Percentiles rank a stretch among this genome's conserved stretches.
Conservation (phyloP, 2,329 filamentous ascomycete genomes). For the Emmonsia crescens region DNA sequence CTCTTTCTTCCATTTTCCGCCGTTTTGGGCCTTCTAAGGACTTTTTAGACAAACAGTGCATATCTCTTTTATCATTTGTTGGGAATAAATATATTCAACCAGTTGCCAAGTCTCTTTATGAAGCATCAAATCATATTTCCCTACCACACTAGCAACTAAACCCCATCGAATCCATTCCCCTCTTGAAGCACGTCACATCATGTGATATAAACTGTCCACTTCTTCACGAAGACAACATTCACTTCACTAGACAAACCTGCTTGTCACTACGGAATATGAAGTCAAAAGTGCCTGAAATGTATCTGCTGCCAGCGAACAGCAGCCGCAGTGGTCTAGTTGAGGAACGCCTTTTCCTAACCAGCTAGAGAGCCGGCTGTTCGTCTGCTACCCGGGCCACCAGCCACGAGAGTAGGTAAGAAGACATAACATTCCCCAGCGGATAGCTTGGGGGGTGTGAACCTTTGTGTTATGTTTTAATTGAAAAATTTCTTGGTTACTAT, state of each 20-base stretch:
- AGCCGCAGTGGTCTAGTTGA: not conserved
- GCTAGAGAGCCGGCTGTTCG: not conserved
- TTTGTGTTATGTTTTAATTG: too few relatives aligned
- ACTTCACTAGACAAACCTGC: not conserved
- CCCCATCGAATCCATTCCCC: too few relatives aligned
- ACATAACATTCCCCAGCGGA: not conserved
- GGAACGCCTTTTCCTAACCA: not conserved
- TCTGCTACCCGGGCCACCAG: too few relatives aligned
- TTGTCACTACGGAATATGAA: not conserved
- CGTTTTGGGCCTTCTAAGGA: not conserved
- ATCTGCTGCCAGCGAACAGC: not conserved
- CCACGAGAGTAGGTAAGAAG: not conserved
- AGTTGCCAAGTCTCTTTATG: not conserved
- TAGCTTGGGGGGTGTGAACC: not conserved
- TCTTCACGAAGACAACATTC: too few relatives aligned
- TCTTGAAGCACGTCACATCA: too few relatives aligned
- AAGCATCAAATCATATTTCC: not conserved
- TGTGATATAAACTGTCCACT: too few relatives aligned
- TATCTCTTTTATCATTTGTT: not conserved
- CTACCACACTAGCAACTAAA: too few relatives aligned
- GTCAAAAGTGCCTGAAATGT: not conserved
- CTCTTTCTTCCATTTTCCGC: not conserved
- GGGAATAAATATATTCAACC: not conserved
- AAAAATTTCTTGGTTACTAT: not conserved
- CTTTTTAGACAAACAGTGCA: not conserved